Evolutionary conservation across 768 basidiomycete species (phyloP).

Genomic region (Albatrellus ellisii): DNA sequence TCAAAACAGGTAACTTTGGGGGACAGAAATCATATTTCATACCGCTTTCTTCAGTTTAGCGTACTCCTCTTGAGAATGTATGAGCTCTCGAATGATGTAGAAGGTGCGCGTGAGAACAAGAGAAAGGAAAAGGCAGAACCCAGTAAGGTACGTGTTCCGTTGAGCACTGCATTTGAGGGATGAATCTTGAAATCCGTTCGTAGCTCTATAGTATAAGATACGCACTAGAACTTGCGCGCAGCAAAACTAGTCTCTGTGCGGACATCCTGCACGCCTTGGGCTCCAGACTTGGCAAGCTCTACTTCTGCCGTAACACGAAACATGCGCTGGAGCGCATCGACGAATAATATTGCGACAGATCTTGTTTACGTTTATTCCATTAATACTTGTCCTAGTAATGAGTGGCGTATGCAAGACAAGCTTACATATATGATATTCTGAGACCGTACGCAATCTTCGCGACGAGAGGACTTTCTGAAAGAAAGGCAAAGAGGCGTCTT

Average conservation of each 20-base stretch:
- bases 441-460: conserved; percentile 84
- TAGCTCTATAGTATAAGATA: conserved; percentile 10
- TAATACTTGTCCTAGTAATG: not conserved
- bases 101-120: conserved; percentile 89
- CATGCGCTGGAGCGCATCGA: conserved; percentile 91
- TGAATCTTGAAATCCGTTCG: not conserved
- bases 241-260: conserved; percentile 81
- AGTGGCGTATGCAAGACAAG: conserved; percentile 2
- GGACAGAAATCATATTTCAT: not conserved
- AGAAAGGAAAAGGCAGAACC: conserved; percentile 91
- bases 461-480: conserved; percentile 52
- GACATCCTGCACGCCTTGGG: conserved; percentile 40
- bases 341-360: conserved; percentile 78
- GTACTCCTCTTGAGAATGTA: conserved; percentile 82
- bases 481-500: conserved; percentile 58
- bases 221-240: conserved; percentile 88
- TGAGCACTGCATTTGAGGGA: conserved; percentile 42
- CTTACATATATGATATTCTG: conserved; percentile 90
- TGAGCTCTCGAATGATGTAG: conserved; percentile 83
- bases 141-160: conserved; percentile 86
- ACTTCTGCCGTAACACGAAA: conserved; percentile 63
- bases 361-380: conserved; percentile 23
- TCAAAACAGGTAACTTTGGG: not conserved
- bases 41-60: conserved; percentile 60
- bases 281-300: conserved; percentile 47